Base-by-base conservation (phyloP, 1,284 basidiomycete species). In the Leccinum fuscescens region DNA sequence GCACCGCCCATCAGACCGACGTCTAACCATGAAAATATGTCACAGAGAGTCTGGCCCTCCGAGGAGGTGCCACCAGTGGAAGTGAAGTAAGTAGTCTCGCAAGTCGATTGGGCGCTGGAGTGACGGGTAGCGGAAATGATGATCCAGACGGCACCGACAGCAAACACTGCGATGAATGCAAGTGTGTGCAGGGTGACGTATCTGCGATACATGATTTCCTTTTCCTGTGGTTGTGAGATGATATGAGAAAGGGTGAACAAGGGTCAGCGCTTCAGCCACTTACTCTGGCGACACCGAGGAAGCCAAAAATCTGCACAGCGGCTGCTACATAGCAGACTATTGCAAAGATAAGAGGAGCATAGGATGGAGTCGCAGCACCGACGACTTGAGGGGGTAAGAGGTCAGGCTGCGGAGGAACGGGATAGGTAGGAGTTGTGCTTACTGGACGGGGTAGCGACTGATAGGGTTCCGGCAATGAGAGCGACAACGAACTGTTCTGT, bases 1-100 rank as follows among this genome's bases (percentile, higher is more conserved):
- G 95, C 77, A 4, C 85, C 91, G 20, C 82, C 90, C 93, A 96
- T 95, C 63, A 96, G 78, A 39, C 94, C 94, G n/a, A 96, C 78
- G 70, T 92, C 90, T 5, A 92, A 90, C 93, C 93, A 96, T 6
- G 93, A 81, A 71, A 96, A 94, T 57, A 95, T 89, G 55, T 88
- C 81, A 76, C 94, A 96, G 15, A 96, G 79, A 1, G 82, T 86
- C 52, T 86, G 74, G 7, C 84, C 87, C 73, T 90, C 84, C 39
- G 79, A 76, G 49, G 79, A 73, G 3, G 76, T 77, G 11, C 74
- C 64, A 50, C 72, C 59, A 12, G 58, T 60, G 37, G 75, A 71
- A 11, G 78, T 76, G 27, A 88, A 90, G 78, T 88, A 92, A 55
- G 83, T 77, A 4, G 71, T 69, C 62, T 88, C 75, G 73, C 94